A percentile compares a stretch with the other conserved stretches of the same genome.
Conservation (phyloP, 345 rosid species). For the Citrus medica region DNA sequence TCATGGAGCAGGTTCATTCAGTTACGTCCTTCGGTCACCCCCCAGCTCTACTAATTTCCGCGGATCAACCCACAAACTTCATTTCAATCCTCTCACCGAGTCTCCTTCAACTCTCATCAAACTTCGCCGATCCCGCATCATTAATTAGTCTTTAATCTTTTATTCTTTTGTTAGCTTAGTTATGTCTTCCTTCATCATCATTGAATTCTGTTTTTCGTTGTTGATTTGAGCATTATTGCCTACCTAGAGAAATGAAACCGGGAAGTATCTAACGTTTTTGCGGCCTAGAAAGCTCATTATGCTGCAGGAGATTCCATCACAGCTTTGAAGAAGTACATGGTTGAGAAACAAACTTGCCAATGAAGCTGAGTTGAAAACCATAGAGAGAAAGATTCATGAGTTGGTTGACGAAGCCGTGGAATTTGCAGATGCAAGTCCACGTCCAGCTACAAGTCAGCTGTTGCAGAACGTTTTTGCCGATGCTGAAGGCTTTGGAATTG, state of each 20-base stretch:
- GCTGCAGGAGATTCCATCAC: conserved; percentile 55
- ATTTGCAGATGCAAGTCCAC: conserved; percentile 52
- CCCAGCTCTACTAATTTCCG: neutral
- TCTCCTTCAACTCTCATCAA: neutral
- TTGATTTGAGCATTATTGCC: neutral
- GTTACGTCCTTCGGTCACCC: neutral
- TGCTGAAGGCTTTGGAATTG: conserved; percentile 56
- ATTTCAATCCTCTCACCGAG: neutral
- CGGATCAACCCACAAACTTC: conserved; percentile 5
- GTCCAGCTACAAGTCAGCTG: conserved; percentile 49
- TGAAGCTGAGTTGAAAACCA: conserved; percentile 46
- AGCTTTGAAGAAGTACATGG: conserved; percentile 43
- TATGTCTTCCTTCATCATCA: neutral
- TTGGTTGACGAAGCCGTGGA: conserved; percentile 54
- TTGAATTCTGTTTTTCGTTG: too few species aligned
- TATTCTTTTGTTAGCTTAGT: neutral
- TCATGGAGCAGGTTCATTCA: neutral
- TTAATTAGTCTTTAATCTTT: neutral
- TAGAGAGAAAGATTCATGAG: conserved; percentile 53
- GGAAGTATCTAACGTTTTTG: conserved; percentile 5
- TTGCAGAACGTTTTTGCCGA: conserved; percentile 54
- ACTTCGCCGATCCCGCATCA: neutral
- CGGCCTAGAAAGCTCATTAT: conserved; percentile 55
- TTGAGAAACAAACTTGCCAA: conserved; percentile 44
- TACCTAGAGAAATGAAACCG: too few species aligned